Conservation (phyloP, 352 stramenopile species). For the Globisporangium emineosum region DNA sequence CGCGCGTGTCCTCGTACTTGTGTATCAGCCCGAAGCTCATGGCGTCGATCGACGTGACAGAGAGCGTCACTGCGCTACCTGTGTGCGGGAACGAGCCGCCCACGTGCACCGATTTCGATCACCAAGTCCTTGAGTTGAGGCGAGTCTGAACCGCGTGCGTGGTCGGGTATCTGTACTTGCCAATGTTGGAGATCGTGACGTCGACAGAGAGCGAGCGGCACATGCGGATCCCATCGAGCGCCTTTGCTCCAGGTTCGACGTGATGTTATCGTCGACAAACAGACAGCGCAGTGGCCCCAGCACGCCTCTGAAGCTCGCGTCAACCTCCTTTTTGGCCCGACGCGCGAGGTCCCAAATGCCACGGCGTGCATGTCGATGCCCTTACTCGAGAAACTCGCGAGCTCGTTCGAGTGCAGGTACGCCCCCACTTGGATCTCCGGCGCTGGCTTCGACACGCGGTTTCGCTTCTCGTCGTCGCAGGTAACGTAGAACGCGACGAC, state of each 20-base stretch:
- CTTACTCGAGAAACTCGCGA: not conserved
- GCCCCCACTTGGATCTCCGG: not conserved
- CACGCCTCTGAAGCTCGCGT: slow-evolving; percentile 3
- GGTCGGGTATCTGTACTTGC: not conserved
- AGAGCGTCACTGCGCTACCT: not conserved
- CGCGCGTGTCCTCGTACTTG: not conserved
- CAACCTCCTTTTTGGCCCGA: too few species aligned
- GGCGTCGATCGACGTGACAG: not conserved
- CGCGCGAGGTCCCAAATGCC: slow-evolving; percentile 17
- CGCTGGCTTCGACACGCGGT: not conserved
- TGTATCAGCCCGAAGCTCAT: not conserved
- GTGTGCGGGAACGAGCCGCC: not conserved
- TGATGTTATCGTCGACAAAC: not conserved
- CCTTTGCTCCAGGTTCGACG: not conserved
- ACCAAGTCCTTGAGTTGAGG: not conserved
- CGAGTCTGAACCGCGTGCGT: not conserved
- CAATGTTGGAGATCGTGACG: slow-evolving; percentile 8
- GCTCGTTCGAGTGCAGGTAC: not conserved
- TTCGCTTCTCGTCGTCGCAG: not conserved
- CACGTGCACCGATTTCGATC: not conserved
- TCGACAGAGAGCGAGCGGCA: not conserved
- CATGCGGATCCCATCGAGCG: not conserved
- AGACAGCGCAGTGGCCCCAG: not conserved
- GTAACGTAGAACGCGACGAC: not conserved
- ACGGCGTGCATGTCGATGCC: not conserved